Conservation (phyloP, 768 basidiomycete genomes). For the Russula olivacea region DNA sequence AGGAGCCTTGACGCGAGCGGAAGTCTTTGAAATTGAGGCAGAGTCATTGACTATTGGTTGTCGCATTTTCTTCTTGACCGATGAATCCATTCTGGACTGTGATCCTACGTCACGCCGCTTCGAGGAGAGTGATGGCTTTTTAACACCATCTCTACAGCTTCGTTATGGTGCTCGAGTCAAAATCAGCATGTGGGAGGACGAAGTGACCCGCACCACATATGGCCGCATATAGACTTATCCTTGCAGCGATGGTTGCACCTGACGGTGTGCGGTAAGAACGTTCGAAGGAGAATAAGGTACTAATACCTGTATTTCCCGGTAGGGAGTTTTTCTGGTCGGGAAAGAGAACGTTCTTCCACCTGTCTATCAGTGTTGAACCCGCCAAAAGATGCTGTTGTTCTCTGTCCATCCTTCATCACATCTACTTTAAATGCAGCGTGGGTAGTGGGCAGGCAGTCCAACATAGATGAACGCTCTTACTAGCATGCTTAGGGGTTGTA, state of each 20-base stretch:
- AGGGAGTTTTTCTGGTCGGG: conserved; percentile 38
- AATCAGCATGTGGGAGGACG: not conserved
- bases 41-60: not conserved
- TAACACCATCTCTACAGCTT: conserved; percentile 70
- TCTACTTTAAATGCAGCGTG: not conserved
- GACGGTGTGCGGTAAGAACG: not conserved
- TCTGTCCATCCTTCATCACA: not conserved
- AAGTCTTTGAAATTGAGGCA: not conserved
- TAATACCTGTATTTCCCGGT: conserved; percentile 57
- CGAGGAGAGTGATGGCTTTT: conserved; percentile 42
- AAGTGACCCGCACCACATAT: conserved; percentile 52
- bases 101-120: conserved; percentile 31
- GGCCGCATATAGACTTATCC: conserved; percentile 67
- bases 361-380: not conserved
- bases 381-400: not conserved
- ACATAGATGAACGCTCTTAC: conserved; percentile 16
- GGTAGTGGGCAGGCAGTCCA: not conserved
- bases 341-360: not conserved
- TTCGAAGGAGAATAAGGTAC: not conserved
- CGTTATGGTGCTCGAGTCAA: not conserved
- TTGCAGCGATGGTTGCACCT: conserved; percentile 82
- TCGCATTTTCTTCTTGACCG: conserved; percentile 5
- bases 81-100: not conserved
- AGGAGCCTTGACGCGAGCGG: not conserved
- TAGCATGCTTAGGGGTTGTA: conserved; percentile 33